Conservation (phyloP, 2,329 filamentous ascomycete genomes). For the Xylariaceae sp. region DNA sequence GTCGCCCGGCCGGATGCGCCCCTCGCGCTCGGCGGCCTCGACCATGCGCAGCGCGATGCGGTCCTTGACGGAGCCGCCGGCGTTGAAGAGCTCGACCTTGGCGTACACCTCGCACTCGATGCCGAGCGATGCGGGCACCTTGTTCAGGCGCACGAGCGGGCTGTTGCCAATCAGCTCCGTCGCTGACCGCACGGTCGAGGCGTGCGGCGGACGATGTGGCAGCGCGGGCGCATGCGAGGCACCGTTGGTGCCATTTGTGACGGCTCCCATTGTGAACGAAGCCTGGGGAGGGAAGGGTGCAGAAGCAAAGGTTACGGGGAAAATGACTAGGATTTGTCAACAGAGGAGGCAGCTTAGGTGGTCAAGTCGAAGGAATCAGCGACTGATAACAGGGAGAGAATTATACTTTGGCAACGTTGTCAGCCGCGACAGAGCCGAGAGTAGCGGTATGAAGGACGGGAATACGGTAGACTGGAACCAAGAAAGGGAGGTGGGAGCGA, state of each 20-base stretch:
- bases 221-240: constrained; percentile 8
- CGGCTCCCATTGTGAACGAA: constrained; percentile 7
- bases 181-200: constrained; percentile 48
- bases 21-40: constrained; percentile 83
- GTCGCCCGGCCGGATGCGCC: constrained; percentile 93
- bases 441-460: too few species aligned
- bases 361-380: neutral
- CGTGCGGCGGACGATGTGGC: constrained; percentile 20
- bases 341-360: neutral
- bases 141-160: constrained; percentile 89
- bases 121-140: constrained; percentile 82
- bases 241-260: constrained; percentile 14
- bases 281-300: neutral
- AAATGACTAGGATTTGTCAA: neutral
- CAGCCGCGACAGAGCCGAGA: neutral
- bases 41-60: constrained; percentile 96
- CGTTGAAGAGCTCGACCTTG: constrained; percentile 86
- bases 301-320: neutral
- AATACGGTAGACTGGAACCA: too few species aligned
- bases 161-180: constrained; percentile 91
- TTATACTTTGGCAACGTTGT: neutral
- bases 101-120: constrained; percentile 85
- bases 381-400: neutral
- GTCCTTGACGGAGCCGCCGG: constrained; percentile 82
- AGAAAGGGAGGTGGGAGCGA: too few species aligned